These are phyloP conservation scores for Biscogniauxia marginata DNA, from an alignment of 2,329 filamentous ascomycete genomes.

Conservation along the genomic window DNA sequence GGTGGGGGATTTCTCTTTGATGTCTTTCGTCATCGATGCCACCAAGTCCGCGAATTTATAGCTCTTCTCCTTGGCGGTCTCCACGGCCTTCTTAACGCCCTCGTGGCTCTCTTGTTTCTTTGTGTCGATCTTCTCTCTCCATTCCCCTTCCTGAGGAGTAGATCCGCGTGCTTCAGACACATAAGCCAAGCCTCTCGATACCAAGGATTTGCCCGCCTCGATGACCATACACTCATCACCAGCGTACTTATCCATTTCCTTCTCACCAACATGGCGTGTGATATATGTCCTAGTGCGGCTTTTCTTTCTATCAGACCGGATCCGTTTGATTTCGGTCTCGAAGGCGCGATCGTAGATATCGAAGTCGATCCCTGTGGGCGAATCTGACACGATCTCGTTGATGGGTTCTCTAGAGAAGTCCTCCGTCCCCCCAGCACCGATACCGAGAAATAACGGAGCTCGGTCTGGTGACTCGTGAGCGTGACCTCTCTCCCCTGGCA, in stretches of 20 bases:
- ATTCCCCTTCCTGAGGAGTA: slow-evolving; percentile 10
- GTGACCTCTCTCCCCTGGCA: slow-evolving; percentile 53
- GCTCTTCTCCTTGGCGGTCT: slow-evolving; percentile 22
- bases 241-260: slow-evolving; percentile 38
- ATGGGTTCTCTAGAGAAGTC: slow-evolving; percentile 34
- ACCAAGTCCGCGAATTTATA: slow-evolving; percentile 33
- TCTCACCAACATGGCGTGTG: slow-evolving; percentile 48
- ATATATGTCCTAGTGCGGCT: slow-evolving; percentile 45
- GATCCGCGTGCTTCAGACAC: too few species aligned
- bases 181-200: slow-evolving; percentile 13
- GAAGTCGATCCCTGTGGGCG: slow-evolving; percentile 78
- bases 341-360: slow-evolving; percentile 90
- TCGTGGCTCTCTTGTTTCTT: slow-evolving; percentile 12
- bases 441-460: slow-evolving; percentile 66
- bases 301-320: slow-evolving; percentile 36
- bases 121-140: slow-evolving; percentile 3
- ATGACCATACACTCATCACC: slow-evolving; percentile 38
- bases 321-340: slow-evolving; percentile 69
- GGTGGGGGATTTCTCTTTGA: slow-evolving; percentile 16
- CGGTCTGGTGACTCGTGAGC: slow-evolving; percentile 64
- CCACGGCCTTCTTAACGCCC: slow-evolving; percentile 15
- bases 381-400: slow-evolving; percentile 69
- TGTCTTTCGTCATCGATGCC: slow-evolving; percentile 26
- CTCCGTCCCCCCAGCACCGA: slow-evolving; percentile 64
- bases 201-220: slow-evolving; percentile 31